Evolutionary conservation across 495 filamentous ascomycete species (phyloP).

Genomic region (Friedmanniomyces simplex): DNA sequence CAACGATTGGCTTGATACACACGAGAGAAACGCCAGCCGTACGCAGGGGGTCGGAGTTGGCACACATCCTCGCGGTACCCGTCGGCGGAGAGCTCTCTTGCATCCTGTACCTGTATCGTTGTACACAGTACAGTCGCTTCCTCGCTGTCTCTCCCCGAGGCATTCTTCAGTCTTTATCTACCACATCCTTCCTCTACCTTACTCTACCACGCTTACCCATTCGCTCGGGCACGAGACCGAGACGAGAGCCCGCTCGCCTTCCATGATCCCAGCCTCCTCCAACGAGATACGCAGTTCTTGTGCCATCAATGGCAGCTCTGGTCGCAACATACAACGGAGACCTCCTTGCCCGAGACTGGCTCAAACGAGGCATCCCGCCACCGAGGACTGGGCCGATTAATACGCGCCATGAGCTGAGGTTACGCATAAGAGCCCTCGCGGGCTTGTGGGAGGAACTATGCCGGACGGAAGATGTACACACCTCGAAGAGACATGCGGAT

Average conservation of each 20-base stretch:
- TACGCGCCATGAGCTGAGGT: slow-evolving; percentile 7
- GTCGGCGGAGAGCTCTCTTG: too few relatives aligned
- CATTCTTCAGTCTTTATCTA: not conserved
- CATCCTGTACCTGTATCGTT: not conserved
- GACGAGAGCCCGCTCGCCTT: slow-evolving; percentile 7
- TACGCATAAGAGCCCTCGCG: slow-evolving; percentile 3
- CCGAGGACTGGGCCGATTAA: slow-evolving; percentile 30
- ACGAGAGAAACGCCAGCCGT: slow-evolving; percentile 7
- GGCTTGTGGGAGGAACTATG: slow-evolving; percentile 10
- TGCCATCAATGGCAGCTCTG: slow-evolving; percentile 27
- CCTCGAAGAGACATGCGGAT: too few relatives aligned
- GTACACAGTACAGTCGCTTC: not conserved
- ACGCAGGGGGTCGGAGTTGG: slow-evolving; percentile 7
- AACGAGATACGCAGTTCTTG: slow-evolving; percentile 11
- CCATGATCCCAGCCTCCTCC: slow-evolving; percentile 19
- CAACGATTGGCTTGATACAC: slow-evolving; percentile 19
- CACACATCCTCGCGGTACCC: not conserved
- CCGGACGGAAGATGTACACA: not conserved
- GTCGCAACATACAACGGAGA: slow-evolving; percentile 24
- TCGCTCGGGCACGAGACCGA: not conserved
- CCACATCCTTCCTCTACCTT: not conserved
- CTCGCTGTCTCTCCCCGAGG: not conserved
- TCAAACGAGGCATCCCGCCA: slow-evolving; percentile 27
- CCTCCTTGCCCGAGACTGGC: slow-evolving; percentile 21
- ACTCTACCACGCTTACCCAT: not conserved